Conservation (phyloP, 2,329 filamentous ascomycete genomes). For the Purpureocillium takamizusanense region DNA sequence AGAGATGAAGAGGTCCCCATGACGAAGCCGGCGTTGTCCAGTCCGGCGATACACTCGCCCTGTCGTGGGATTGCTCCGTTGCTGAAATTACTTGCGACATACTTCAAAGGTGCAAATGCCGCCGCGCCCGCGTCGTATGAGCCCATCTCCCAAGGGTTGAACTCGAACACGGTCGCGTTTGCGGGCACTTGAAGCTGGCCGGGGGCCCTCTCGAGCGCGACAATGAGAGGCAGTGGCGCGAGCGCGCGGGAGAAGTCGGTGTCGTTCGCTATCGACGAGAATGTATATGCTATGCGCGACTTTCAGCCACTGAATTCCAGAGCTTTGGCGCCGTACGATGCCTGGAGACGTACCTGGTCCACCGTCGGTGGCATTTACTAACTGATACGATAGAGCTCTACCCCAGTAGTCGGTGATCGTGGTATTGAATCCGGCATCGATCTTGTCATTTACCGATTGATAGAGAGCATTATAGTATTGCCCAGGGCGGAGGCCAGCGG, state of each 20-base stretch:
- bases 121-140: slow-evolving; percentile 64
- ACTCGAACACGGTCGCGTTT: slow-evolving; percentile 71
- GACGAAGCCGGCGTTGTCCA: slow-evolving; percentile 74
- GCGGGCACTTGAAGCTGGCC: slow-evolving; percentile 50
- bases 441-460: slow-evolving; percentile 51
- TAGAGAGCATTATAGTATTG: slow-evolving; percentile 53
- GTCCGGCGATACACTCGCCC: slow-evolving; percentile 61
- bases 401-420: slow-evolving; percentile 79
- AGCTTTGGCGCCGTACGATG: too few species aligned
- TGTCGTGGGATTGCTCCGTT: slow-evolving; percentile 46
- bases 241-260: slow-evolving; percentile 52
- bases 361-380: slow-evolving; percentile 63
- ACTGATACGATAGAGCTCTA: slow-evolving; percentile 65
- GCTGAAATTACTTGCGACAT: slow-evolving; percentile 64
- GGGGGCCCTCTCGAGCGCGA: slow-evolving; percentile 59
- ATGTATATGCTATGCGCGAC: slow-evolving; percentile 52
- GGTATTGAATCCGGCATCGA: slow-evolving; percentile 42
- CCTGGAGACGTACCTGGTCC: slow-evolving; percentile 37
- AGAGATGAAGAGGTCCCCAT: slow-evolving; percentile 81
- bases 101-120: slow-evolving; percentile 62
- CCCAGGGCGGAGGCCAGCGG: slow-evolving; percentile 15
- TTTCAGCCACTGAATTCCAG: background rate
- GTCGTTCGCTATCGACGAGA: slow-evolving; percentile 52
- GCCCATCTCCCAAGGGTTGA: slow-evolving; percentile 74
- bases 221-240: slow-evolving; percentile 64